Base-by-base conservation (phyloP, 495 filamentous ascomycete species). In the Penicillium roqueforti region DNA sequence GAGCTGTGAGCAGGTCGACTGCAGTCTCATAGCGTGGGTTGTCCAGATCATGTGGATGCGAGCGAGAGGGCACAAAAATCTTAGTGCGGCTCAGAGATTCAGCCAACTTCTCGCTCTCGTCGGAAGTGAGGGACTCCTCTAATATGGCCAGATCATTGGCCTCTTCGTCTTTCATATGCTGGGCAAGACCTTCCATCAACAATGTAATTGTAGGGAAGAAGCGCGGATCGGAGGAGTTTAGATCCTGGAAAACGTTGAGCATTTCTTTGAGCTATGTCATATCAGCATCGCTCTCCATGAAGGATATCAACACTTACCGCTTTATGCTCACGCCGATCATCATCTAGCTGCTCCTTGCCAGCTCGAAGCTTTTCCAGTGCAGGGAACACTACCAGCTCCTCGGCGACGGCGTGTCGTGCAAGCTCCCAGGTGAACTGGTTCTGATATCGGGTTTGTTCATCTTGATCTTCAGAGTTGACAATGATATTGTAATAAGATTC, bases 351-450 rank as follows among this genome's bases (percentile, higher is more conserved):
- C 3, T 62, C 53, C 26, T 69, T 53, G n/a, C 76, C 55, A n/a
- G 74, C 68, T 1, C 84, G 44, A 54, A 85, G 58, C 57, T 80
- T 76, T 53, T 86, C 83, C 8, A 87, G 71, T 6, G 82, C 81
- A 1, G 86, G 87, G 67, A 86, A 87, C 6, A 88, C 69, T 25
- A 86, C 80, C 4, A 89, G 65, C 66, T 88, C 86, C 60, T 88
- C 82, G 52, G 72, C 80, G 51, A 86, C 69, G 0, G 79, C 75
- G 62, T 87, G 80, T n/a, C 84, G 76, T 6, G 87, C 79, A 4
- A 89, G 70, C 56, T 84, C 81, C 87, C 86, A 89, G 13, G 80
- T 81, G 48, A 87, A 84, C 50, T 81, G 78, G 46, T 88, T 88
- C 60, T 82, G 79, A 63, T 74, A 87, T 13, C 76, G 68, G 0